Conservation (phyloP, 2,329 filamentous ascomycete genomes). For the Scytalidium sp. region DNA sequence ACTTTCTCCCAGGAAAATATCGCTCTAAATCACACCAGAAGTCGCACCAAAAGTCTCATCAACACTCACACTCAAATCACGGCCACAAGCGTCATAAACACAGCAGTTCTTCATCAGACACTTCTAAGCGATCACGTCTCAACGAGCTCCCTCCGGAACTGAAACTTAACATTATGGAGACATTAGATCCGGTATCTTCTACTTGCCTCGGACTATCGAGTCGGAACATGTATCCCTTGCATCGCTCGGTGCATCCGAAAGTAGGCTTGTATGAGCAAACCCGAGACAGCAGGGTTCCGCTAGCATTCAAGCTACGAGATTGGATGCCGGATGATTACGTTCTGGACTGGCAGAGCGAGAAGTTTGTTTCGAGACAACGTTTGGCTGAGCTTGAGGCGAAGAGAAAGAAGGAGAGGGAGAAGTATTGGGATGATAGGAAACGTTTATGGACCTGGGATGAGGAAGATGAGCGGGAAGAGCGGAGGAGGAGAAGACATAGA, state of each 20-base stretch:
- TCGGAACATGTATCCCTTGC: conserved; percentile 13
- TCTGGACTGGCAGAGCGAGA: conserved; percentile 14
- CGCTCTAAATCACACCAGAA: neutral
- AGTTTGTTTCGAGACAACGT: conserved; percentile 13
- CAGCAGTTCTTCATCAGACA: neutral
- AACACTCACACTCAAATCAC: neutral
- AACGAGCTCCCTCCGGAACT: conserved; percentile 15
- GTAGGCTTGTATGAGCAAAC: conserved; percentile 13
- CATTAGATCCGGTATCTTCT: conserved; percentile 15
- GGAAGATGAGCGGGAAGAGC: neutral
- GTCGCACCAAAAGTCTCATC: no score
- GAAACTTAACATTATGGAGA: conserved; percentile 14
- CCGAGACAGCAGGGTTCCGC: conserved; percentile 7
- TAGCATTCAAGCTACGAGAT: conserved; percentile 11
- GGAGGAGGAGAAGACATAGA: neutral
- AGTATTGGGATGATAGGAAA: conserved; percentile 2
- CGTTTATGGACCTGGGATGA: neutral
- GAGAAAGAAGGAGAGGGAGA: conserved; percentile 6
- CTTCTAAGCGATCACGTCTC: conserved; percentile 4
- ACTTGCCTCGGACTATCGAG: conserved; percentile 15
- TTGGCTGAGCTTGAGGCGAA: conserved; percentile 3
- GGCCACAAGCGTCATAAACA: neutral
- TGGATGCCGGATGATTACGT: conserved; percentile 13
- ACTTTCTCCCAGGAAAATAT: neutral
- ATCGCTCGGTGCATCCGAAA: conserved; percentile 12